Conservation (phyloP, 805 yeast species). For the Cyberlindnera mississippiensis region DNA sequence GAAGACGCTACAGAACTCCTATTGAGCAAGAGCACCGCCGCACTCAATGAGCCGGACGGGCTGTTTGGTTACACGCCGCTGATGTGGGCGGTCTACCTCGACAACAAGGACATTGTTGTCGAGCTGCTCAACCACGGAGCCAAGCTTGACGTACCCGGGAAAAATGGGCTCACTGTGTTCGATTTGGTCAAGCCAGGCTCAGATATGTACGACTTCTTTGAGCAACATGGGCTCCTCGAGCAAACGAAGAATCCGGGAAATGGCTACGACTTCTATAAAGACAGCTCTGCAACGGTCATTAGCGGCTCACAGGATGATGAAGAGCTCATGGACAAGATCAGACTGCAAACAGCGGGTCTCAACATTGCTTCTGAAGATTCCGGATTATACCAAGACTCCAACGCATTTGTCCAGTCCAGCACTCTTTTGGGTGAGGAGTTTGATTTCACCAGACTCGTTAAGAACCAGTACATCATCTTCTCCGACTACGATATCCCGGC, state of each 20-base stretch:
- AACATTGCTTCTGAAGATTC: constrained; percentile 18
- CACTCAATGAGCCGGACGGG: constrained; percentile 35
- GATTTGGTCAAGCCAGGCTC: constrained; percentile 55
- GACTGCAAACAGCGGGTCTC: constrained; percentile 37
- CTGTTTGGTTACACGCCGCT: constrained; percentile 59
- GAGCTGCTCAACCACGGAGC: constrained; percentile 61
- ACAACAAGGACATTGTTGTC: constrained; percentile 50
- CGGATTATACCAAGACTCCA: constrained; percentile 23
- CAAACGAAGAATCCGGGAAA: constrained; percentile 1
- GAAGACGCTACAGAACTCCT: constrained; percentile 40
- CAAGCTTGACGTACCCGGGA: constrained; percentile 40
- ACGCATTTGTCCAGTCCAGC: constrained; percentile 15
- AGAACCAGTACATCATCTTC: constrained; percentile 59
- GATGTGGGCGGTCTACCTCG: constrained; percentile 82
- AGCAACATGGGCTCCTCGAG: constrained; percentile 43
- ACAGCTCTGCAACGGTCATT: constrained; percentile 4
- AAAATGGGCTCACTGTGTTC: constrained; percentile 47
- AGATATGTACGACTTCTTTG: constrained; percentile 54
- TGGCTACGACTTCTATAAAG: constrained; percentile 18
- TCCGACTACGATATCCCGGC: constrained; percentile 69
- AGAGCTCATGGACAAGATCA: constrained; percentile 30
- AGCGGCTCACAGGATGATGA: constrained; percentile 24
- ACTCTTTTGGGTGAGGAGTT: constrained; percentile 34
- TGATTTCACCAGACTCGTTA: constrained; percentile 51
- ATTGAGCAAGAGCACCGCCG: constrained; percentile 11